Conservation (phyloP, 371 early-diverging fungal genomes). For the Entomophthora muscae region DNA sequence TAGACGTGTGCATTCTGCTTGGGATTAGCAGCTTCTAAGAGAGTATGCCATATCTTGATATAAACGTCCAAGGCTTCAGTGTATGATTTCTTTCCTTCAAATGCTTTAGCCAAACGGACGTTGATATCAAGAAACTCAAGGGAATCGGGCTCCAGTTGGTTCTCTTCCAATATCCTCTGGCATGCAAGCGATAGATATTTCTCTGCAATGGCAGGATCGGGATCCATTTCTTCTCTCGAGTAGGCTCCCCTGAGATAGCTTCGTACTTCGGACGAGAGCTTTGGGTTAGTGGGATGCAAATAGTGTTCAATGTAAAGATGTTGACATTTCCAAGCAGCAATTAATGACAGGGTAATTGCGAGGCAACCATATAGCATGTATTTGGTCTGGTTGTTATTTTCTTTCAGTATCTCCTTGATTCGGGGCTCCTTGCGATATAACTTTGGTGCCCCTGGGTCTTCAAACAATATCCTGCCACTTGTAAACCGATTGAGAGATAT, state of each 20-base stretch:
- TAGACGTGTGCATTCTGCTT: too few relatives aligned
- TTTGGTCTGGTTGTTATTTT: too few relatives aligned
- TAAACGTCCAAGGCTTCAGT: not conserved
- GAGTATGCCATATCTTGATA: not conserved
- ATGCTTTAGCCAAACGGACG: not conserved
- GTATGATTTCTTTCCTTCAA: not conserved
- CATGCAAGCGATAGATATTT: not conserved
- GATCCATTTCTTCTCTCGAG: not conserved
- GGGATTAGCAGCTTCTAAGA: not conserved
- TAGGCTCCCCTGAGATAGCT: not conserved
- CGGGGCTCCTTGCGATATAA: too few relatives aligned
- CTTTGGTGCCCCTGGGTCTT: too few relatives aligned
- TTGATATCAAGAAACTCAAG: not conserved
- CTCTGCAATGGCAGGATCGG: not conserved
- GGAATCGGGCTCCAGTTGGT: not conserved
- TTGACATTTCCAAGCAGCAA: not conserved
- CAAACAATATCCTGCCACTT: too few relatives aligned
- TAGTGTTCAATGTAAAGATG: not conserved
- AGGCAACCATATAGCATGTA: too few relatives aligned
- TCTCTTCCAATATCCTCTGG: not conserved
- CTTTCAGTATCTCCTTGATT: too few relatives aligned
- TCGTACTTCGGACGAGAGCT: not conserved
- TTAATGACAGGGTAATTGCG: too few relatives aligned
- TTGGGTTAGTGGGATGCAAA: not conserved
- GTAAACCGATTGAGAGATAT: too few relatives aligned